These are phyloP conservation scores for Spiraea crenata DNA, from an alignment of 331 rosid genomes.

Conservation along the genomic window DNA sequence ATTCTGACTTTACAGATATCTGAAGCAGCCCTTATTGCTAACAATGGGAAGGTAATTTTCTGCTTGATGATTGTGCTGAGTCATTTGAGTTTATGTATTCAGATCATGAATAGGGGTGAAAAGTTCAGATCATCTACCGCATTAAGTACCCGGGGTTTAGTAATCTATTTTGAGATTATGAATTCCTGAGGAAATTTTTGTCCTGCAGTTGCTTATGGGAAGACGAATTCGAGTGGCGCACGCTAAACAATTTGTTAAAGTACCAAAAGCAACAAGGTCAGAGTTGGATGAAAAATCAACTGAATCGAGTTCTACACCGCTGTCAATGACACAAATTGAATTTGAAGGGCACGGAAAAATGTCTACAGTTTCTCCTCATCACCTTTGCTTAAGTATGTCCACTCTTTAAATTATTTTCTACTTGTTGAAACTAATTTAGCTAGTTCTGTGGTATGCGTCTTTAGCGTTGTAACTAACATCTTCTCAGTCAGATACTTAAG, in stretches of 20 bases:
- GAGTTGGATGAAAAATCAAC: conserved; percentile 39
- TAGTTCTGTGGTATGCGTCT: conserved; percentile 25
- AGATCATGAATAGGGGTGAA: neutral
- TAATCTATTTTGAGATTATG: conserved; percentile 11
- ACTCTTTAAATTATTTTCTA: conserved; percentile 13
- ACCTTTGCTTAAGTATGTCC: conserved; percentile 19
- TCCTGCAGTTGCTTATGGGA: conserved; percentile 70
- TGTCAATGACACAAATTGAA: conserved; percentile 26
- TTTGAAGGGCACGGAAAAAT: neutral
- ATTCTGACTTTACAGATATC: conserved; percentile 17
- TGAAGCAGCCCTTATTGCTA: conserved; percentile 62
- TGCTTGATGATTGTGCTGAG: conserved; percentile 4
- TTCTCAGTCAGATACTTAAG: neutral
- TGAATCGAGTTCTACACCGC: conserved; percentile 36
- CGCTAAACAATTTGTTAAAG: conserved; percentile 63
- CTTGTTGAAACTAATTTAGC: conserved; percentile 11
- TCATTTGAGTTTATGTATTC: conserved; percentile 17
- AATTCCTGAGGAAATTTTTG: conserved; percentile 19
- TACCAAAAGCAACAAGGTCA: conserved; percentile 31
- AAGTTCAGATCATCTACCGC: neutral
- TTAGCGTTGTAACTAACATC: neutral
- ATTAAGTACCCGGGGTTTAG: neutral
- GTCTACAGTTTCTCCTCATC: neutral
- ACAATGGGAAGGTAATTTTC: conserved; percentile 72
- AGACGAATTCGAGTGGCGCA: conserved; percentile 67